Conservation (phyloP, 208 protist species). For the Trypanosoma platydactyli region DNA sequence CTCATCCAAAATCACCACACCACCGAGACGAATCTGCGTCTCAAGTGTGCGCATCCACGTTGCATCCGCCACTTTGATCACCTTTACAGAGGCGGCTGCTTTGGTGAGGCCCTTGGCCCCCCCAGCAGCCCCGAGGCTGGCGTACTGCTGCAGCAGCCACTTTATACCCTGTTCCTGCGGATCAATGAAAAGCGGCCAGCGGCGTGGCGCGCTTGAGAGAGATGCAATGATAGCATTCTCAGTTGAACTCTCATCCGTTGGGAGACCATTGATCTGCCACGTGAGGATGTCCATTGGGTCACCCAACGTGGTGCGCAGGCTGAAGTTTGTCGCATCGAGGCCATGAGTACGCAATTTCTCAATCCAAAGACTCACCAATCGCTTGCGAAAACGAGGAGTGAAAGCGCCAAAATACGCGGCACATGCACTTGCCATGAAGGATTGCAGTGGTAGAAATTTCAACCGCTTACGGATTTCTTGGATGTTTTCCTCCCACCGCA, state of each 20-base stretch:
- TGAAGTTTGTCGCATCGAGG: constrained; percentile 63
- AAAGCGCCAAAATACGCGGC: constrained; percentile 96
- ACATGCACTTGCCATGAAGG: constrained; percentile 94
- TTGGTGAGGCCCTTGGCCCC: constrained; percentile 27
- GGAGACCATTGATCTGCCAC: constrained; percentile 96
- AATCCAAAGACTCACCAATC: constrained; percentile 82
- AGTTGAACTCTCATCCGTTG: constrained; percentile 95
- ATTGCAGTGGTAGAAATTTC: constrained; percentile 87
- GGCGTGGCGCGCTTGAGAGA: constrained; percentile 70
- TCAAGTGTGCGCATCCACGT: constrained; percentile 93
- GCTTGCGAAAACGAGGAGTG: constrained; percentile 90
- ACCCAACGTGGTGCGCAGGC: constrained; percentile 75
- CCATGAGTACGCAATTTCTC: constrained; percentile 42
- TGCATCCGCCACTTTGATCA: constrained; percentile 88
- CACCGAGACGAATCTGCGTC: constrained; percentile 92
- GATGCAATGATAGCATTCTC: constrained; percentile 96
- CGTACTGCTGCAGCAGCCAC: constrained; percentile 91
- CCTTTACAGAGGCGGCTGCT: constrained; percentile 50
- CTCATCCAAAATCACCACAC: constrained; percentile 93
- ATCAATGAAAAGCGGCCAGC: constrained; percentile 96
- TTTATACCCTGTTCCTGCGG: constrained; percentile 95
- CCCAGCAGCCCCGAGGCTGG: constrained; percentile 20
- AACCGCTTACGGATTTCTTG: constrained; percentile 65
- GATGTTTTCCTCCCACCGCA: constrained; percentile 94
- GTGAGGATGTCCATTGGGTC: constrained; percentile 96